Percentiles rank a stretch among this genome's conserved stretches.
These are phyloP conservation scores for Coriolopsis trogii DNA, from an alignment of 1,284 basidiomycete species.

Conservation along the genomic window DNA sequence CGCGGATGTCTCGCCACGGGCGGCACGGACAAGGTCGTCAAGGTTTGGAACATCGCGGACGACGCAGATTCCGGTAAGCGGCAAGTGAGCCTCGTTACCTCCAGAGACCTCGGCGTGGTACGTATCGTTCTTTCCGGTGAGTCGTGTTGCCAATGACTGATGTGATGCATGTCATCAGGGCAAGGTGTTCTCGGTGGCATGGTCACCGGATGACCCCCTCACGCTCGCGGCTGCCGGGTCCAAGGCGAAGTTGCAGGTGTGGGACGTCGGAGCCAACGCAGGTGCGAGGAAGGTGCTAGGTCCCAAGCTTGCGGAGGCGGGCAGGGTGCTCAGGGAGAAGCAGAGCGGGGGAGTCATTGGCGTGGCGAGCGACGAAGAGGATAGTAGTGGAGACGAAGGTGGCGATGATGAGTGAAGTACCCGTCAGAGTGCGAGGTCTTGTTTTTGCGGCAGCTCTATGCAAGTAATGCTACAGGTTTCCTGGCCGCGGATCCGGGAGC, in stretches of 20 bases:
- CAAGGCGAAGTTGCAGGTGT: conserved; percentile 91
- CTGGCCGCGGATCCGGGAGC: not conserved
- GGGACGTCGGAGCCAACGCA: conserved; percentile 85
- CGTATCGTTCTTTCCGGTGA: conserved; percentile 36
- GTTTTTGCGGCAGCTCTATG: not conserved
- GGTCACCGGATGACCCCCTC: conserved; percentile 93
- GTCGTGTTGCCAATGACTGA: not conserved
- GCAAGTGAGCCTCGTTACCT: conserved; percentile 86
- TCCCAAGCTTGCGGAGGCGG: conserved; percentile 70
- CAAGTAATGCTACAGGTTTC: not conserved
- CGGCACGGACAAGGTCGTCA: conserved; percentile 92
- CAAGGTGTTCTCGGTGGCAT: conserved; percentile 91
- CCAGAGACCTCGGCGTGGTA: conserved; percentile 92
- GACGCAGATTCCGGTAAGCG: conserved; percentile 67
- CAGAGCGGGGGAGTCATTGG: conserved; percentile 71
- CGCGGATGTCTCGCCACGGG: conserved; percentile 92
- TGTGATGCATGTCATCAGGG: conserved; percentile 57
- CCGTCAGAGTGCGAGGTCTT: not conserved
- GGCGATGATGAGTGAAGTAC: conserved; percentile 27
- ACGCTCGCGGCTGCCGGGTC: conserved; percentile 94
- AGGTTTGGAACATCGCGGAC: conserved; percentile 90
- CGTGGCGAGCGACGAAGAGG: conserved; percentile 70
- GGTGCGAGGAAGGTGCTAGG: conserved; percentile 82
- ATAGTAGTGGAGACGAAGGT: conserved; percentile 53
- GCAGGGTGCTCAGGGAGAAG: conserved; percentile 67